A percentile compares a stretch with the other conserved stretches of the same genome.
These are phyloP conservation scores for Amanita polypyramis DNA, from an alignment of 768 basidiomycete species.

Conservation along the genomic window DNA sequence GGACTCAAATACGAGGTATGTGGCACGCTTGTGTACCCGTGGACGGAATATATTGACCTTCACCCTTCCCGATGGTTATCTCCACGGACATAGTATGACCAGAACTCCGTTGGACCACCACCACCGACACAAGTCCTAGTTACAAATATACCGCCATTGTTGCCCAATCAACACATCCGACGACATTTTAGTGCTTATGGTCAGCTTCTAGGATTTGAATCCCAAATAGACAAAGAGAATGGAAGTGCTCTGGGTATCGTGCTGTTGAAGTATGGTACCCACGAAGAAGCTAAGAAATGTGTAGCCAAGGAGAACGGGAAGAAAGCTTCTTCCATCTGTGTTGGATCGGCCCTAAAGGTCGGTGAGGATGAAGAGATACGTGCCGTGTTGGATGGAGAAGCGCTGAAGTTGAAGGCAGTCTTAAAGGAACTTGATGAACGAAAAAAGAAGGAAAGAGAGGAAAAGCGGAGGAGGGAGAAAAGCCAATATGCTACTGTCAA, in stretches of 20 bases:
- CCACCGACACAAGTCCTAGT: conserved; percentile 71
- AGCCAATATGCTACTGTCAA: conserved; percentile 9
- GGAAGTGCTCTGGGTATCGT: conserved; percentile 80
- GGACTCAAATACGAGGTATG: conserved; percentile 46
- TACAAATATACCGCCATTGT: conserved; percentile 60
- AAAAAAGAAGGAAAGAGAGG: conserved; percentile 37
- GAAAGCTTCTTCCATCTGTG: conserved; percentile 33
- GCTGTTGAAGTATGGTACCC: conserved; percentile 52
- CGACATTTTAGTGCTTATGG: conserved; percentile 59
- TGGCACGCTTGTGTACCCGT: conserved; percentile 6
- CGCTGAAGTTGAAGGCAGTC: conserved; percentile 49
- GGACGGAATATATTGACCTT: not conserved
- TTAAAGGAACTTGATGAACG: conserved; percentile 54
- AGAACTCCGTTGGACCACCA: conserved; percentile 56
- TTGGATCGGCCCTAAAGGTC: conserved; percentile 14
- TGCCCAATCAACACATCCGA: conserved; percentile 53
- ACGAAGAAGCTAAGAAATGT: conserved; percentile 61
- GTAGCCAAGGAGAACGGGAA: conserved; percentile 59
- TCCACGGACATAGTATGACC: conserved; percentile 49
- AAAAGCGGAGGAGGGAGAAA: conserved; percentile 25
- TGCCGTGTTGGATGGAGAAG: conserved; percentile 76
- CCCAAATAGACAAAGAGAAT: conserved; percentile 69
- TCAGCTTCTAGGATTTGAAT: conserved; percentile 52
- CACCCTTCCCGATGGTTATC: not conserved
- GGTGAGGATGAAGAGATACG: conserved; percentile 50